Conservation (phyloP, 192 early-diverging fungal genomes). For the Fimicolochytrium jonesii region DNA sequence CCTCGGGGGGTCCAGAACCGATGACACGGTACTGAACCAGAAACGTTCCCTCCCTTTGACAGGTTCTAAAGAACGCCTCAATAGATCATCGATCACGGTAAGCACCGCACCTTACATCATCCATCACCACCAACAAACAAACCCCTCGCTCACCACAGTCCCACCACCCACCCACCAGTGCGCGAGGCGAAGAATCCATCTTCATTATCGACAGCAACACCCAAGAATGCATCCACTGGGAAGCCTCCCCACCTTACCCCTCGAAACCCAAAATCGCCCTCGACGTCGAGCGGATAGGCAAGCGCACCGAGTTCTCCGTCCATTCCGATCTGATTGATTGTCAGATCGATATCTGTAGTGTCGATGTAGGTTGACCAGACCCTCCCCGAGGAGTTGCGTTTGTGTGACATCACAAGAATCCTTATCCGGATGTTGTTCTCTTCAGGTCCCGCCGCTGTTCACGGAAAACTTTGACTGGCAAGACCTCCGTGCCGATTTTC, state of each 20-base stretch:
- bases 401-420: too few relatives aligned
- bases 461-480: conserved; percentile 99
- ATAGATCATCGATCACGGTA: conserved; percentile 44
- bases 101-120: too few relatives aligned
- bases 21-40: too few relatives aligned
- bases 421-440: too few relatives aligned
- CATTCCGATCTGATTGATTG: conserved; percentile 93
- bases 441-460: conserved; percentile 79
- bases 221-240: conserved; percentile 78
- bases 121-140: too few relatives aligned
- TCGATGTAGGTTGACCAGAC: conserved; percentile 53
- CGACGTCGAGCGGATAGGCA: conserved; percentile 49
- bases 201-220: conserved; percentile 78
- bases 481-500: conserved; percentile 82
- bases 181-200: conserved; percentile 69
- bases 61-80: conserved; percentile 65
- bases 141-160: too few relatives aligned
- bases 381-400: too few relatives aligned
- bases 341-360: conserved; percentile 88
- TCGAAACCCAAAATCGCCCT: conserved; percentile 50
- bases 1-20: too few relatives aligned
- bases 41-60: too few relatives aligned
- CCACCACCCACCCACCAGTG: conserved; percentile 21
- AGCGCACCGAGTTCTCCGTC: conserved; percentile 64
- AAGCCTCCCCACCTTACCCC: conserved; percentile 61